Evolutionary conservation across 2,329 filamentous ascomycete species (phyloP), one percentile per base, ranked within the genome.

Genomic region (Teratosphaeria gauchensis): DNA sequence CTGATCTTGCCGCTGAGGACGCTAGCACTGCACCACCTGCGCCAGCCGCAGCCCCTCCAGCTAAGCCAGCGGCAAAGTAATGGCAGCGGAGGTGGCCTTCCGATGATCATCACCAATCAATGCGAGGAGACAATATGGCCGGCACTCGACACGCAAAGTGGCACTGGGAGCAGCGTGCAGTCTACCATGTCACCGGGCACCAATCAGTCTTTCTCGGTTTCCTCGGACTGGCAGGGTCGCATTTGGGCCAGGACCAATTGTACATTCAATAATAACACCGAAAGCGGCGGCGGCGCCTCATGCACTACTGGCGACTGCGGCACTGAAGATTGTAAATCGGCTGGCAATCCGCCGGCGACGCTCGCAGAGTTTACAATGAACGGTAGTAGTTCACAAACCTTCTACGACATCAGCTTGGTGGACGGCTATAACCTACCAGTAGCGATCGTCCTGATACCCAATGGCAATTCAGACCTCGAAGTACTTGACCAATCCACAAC

Each of bases 191-290:
- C 73, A 1, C 71, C 82, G 2, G 84, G 86, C 52, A 75, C 80
- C 35, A 84, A 80, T 57, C 82, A 73, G 61, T 80, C 81, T 51
- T 76, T 91, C 61, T 84, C 80, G 56, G 88, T 94, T 28, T 82
- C 84, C 11, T 77, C 81, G 55, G 83, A 90, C 64, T 95, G 89
- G 90, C 85, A 89, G 69, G 90, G 90, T 9, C 83, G 90, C 57
- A 78, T 94, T 31, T 94, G 89, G 90, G 90, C 85, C 12, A 80
- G 90, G 57, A 92, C 89, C 19, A 94, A 94, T 69, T 95, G 90
- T 75, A 88, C 82, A 46, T 90, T 91, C 71, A 80, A 84, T 54
- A 87, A 85, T 1, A 84, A 79, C 56, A 73, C 74, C 24, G 76
- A 75, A 60, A 72, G 75, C 32, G 72, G 70, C 51, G 71, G 75